Evolutionary conservation across 2,329 filamentous ascomycete species (phyloP).

Genomic region (Fusarium mangiferae): DNA sequence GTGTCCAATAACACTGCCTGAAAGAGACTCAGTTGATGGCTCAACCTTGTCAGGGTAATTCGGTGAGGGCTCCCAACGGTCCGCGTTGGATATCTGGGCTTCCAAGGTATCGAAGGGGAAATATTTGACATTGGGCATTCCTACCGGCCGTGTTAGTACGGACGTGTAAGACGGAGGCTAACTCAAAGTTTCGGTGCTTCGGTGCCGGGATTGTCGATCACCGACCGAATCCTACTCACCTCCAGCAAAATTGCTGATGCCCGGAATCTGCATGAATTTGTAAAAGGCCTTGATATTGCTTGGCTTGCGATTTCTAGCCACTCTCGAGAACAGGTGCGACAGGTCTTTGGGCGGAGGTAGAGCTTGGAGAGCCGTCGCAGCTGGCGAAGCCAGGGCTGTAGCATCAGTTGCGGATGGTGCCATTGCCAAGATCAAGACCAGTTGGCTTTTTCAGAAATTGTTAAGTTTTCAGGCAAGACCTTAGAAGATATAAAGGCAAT

Average conservation of each 20-base stretch:
- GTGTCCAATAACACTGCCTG: not conserved
- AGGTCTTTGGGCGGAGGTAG: constrained; percentile 71
- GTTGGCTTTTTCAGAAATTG: not conserved
- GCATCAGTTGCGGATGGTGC: constrained; percentile 35
- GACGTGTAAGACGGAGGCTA: not conserved
- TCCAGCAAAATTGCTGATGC: constrained; percentile 71
- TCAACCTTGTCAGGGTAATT: constrained; percentile 60
- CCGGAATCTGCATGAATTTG: constrained; percentile 78
- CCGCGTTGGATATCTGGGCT: constrained; percentile 78
- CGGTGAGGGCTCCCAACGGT: constrained; percentile 77
- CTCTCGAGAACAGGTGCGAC: constrained; percentile 79
- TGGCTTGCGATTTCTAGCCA: constrained; percentile 70
- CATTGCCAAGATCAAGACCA: constrained; percentile 15
- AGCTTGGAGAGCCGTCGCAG: constrained; percentile 18
- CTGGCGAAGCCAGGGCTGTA: constrained; percentile 2
- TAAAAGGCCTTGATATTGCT: constrained; percentile 85
- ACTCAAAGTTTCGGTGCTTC: not conserved
- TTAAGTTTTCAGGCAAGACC: not conserved
- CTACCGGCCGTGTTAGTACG: constrained; percentile 54
- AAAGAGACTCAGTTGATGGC: constrained; percentile 1
- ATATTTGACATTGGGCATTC: constrained; percentile 81
- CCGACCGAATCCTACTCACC: constrained; percentile 54
- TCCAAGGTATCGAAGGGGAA: constrained; percentile 94
- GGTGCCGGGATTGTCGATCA: not conserved
- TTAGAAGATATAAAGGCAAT: not conserved